Evolutionary conservation across 2,329 filamentous ascomycete species (phyloP).

Genomic region (Decorospora gaudefroyi): DNA sequence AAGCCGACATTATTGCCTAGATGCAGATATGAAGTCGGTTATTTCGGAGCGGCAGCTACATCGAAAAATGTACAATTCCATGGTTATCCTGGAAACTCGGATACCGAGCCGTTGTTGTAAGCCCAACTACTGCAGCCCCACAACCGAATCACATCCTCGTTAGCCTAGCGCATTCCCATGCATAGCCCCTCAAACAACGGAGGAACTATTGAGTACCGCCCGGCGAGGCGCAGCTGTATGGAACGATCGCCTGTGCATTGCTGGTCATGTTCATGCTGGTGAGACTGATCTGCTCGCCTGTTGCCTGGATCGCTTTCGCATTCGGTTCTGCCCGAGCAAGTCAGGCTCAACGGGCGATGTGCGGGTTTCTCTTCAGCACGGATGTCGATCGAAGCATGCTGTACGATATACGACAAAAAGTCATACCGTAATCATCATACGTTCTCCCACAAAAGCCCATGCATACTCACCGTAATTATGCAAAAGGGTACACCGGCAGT

Average conservation of each 20-base stretch:
- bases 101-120: conserved; percentile 21
- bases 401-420: not conserved
- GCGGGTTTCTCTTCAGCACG: no score
- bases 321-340: conserved; percentile 12
- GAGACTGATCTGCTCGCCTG: not conserved
- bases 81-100: conserved; percentile 10
- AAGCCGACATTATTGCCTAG: conserved; percentile 11
- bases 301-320: no score
- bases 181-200: conserved; percentile 10
- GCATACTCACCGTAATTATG: no score
- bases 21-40: conserved; percentile 5
- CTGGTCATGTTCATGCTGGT: conserved; percentile 8
- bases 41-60: not conserved
- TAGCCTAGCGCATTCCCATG: conserved; percentile 14
- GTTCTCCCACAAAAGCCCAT: no score
- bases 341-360: not conserved
- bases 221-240: conserved; percentile 7
- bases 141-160: conserved; percentile 19
- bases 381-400: no score
- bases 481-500: conserved; percentile 2
- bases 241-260: conserved; percentile 19
- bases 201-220: conserved; percentile 9
- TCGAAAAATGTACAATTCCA: not conserved
- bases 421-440: no score
- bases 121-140: conserved; percentile 13